Evolutionary conservation across 2,329 filamentous ascomycete species (phyloP), one percentile per base, ranked within the genome.

Genomic region (Nemania diffusa): DNA sequence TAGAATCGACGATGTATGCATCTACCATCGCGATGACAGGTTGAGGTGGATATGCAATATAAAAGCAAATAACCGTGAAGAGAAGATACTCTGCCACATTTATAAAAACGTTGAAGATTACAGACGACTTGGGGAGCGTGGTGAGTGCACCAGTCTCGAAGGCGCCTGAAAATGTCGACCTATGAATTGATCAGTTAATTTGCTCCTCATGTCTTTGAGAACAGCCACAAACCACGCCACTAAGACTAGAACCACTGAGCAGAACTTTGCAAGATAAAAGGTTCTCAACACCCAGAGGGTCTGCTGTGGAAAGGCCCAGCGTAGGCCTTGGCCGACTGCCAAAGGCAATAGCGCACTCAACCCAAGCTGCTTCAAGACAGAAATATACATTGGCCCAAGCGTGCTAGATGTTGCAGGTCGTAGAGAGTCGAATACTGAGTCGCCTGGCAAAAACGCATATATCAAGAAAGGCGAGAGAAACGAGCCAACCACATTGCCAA

Each of bases 401-500:
- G 85, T 84, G 32, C 82, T 81, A 6, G 83, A 81, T 48, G 81
- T 81, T 1, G 85, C 83, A 22, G 85, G 82, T n/a, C 85, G 84
- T 71, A 91, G 84, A 27, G 84, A 75, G 44, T 84, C 80, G 57
- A 90, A 91, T 77, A 83, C 88, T 5, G 78, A 78, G 9, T 79
- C 79, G 5, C 78, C 78, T 1, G 86, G 85, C 46, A 88, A 83
- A 75, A 90, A 88, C 75, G 86, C 88, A 69, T 88, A 86, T 56
- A 90, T 84, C 63, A 91, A 80, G 9, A 87, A 84, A 0, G 91
- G 90, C 0, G 88, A 88, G 15, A 93, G 74, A 75, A 93, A 92
- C 0, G 90, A 85, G 1, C 90, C 91, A 0, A 89, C 79, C 9
- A 92, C 84, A 77, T 93, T 92, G 32, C 90, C 91, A 51, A 93